Conservation (phyloP, 2,329 filamentous ascomycete genomes). For the Aureobasidium sp. region DNA sequence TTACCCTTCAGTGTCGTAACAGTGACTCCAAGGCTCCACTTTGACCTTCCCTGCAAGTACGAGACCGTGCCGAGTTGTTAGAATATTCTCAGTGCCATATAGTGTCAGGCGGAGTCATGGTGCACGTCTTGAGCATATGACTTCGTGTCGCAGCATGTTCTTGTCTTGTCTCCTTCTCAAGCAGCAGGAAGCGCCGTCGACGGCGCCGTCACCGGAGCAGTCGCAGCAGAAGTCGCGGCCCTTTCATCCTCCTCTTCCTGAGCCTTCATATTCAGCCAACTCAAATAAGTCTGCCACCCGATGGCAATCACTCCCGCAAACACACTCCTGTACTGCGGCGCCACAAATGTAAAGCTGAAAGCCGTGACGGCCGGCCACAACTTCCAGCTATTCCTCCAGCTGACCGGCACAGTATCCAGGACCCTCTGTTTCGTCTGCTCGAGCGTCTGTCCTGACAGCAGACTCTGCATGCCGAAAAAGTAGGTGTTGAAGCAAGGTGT, state of each 20-base stretch:
- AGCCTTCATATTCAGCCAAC: constrained; percentile 67
- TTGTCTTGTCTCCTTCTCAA: background rate
- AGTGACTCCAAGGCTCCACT: background rate
- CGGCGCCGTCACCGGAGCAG: background rate
- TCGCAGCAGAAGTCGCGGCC: background rate
- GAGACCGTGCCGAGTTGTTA: background rate
- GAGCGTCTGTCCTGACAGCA: constrained; percentile 53
- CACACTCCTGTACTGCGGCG: constrained; percentile 69
- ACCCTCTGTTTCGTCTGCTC: constrained; percentile 63
- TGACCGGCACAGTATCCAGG: constrained; percentile 66
- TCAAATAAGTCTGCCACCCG: constrained; percentile 89
- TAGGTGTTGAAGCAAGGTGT: constrained; percentile 57
- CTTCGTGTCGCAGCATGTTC: no score
- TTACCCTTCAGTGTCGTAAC: background rate
- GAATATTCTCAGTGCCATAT: background rate
- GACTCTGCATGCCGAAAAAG: constrained; percentile 46
- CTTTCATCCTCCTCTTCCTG: constrained; percentile 49
- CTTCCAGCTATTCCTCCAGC: constrained; percentile 72
- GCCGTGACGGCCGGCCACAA: constrained; percentile 84
- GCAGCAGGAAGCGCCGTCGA: constrained; percentile 1
- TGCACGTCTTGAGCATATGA: background rate
- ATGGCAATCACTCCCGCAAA: constrained; percentile 72
- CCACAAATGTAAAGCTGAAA: constrained; percentile 78
- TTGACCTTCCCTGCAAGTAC: background rate
- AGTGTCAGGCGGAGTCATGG: background rate